phyloP scores from a whole-genome alignment of 208 protist genomes.

The Trypanosoma grayi region DNA sequence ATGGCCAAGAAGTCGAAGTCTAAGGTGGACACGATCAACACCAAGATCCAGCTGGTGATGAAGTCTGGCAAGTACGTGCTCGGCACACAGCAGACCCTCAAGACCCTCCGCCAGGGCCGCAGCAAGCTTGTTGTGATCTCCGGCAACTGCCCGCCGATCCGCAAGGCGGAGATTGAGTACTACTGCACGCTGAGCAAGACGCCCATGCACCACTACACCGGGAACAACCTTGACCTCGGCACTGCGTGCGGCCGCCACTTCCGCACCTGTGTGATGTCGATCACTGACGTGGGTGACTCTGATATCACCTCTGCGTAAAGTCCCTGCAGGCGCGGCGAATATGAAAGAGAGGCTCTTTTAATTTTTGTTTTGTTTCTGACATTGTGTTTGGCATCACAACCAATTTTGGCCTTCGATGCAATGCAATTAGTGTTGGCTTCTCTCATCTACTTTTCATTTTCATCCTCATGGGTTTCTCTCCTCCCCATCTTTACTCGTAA shows the following conservation, averaged over 20 bases:
- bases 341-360: neutral
- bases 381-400: neutral
- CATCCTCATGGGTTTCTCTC: too few species aligned
- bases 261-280: slow-evolving; percentile 95
- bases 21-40: slow-evolving; percentile 98
- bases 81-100: slow-evolving; percentile 97
- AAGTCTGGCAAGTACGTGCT: slow-evolving; percentile 99
- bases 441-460: too few species aligned
- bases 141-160: slow-evolving; percentile 98
- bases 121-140: slow-evolving; percentile 99
- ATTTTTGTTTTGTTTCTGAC: slow-evolving; percentile 8
- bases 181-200: slow-evolving; percentile 99
- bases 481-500: too few species aligned
- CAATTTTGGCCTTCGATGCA: too few species aligned
- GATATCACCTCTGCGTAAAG: slow-evolving; percentile 89
- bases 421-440: too few species aligned
- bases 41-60: slow-evolving; percentile 99
- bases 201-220: slow-evolving; percentile 98
- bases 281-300: slow-evolving; percentile 97
- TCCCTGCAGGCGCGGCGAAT: slow-evolving; percentile 4
- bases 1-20: slow-evolving; percentile 96
- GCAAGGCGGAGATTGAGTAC: slow-evolving; percentile 99
- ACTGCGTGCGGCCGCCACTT: slow-evolving; percentile 99
- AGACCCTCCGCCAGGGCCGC: slow-evolving; percentile 95
- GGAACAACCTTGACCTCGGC: slow-evolving; percentile 98